Evolutionary conservation across 257 asterid genomes (phyloP), one percentile per base, ranked within the genome.

Genomic region (Ehretia macrophylla): DNA sequence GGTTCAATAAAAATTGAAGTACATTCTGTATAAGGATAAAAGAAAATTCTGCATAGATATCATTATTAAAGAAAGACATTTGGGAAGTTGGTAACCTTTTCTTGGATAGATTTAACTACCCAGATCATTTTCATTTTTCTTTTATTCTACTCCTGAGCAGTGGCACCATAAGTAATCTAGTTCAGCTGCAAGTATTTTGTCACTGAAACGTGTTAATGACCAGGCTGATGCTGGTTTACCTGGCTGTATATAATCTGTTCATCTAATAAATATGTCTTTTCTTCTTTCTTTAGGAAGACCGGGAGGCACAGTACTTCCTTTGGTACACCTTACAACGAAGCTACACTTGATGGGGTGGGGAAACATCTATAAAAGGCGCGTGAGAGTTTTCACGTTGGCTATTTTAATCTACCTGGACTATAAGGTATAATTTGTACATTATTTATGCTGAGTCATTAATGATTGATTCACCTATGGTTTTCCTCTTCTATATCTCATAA

Each of bases 401-500:
- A 44, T 91, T 73, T 67, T 88, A 23, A 82, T 91, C 63, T 91
- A 91, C 83, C 65, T 88, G 71, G 98, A 91, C 73, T 91, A 91
- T 77, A 91, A 91, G 98, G 98, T 88, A 65, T 19, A n/a, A 18
- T 59, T 59, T 22, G 63, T 72, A 58, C 13, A 46, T 42, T 51
- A 20, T 45, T 64, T 42, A 19, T 71, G 49, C 57, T 58, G 42
- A 19, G 14, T 62, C 17, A 35, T 44, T 56, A 59, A 45, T 70
- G 58, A 21, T 54, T 42, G 66, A 38, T 60, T 65, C 56, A 40
- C 45, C 14, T 63, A 51, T 22, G 39, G 11, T 57, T 59, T 27
- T 47, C 51, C 52, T 42, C 57, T 63, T 38, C 52, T 59, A 35
- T 55, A 18, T 19, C 65, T 66, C 46, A 14, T 51, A 54, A 58